Evolutionary conservation across 1,139 yeast genomes (phyloP), one percentile per base, ranked within the genome.

Genomic region (Yarrowia galli): DNA sequence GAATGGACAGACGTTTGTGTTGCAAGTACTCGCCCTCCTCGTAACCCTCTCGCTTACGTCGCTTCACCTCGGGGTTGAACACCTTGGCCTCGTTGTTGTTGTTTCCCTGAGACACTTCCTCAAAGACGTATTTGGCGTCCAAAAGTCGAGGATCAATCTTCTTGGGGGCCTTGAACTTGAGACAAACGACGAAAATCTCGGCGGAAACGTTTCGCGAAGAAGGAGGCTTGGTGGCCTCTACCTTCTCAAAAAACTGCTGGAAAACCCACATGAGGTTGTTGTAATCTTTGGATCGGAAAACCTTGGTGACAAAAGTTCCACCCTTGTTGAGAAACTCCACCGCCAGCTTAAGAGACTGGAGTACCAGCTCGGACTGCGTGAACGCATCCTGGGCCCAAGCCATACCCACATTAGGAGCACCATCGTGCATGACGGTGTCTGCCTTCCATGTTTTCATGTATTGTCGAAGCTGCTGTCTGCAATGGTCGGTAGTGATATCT

Each of bases 301-400:
- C 89, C 78, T 95, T 95, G 67, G 99, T 95, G 53, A 95, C 93
- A 78, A 95, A 95, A n/a, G 96, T 92, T 72, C 99, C 99, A 67
- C 97, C 97, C 16, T 90, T 90, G 38, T 85, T 83, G 75, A 96
- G 83, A 78, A 95, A 92, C 79, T 96, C 99, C n/a, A 89, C 97
- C 0, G 99, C 99, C 72, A 95, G 84, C 77, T 89, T 92, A 74
- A 96, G 83, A 42, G 98, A 97, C 81, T 92, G 97, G 73, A 95
- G 82, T 42, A 97, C 96, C 75, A 95, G 86, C 77, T 95, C 98
- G 23, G 98, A 92, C 81, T 95, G 99, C 2, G 98, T 92, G 80
- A 91, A 96, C 1, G 99, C 99, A 86, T 95, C 99, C 79, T 96
- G 99, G 38, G 91, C 95, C 99, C 99, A 96, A 28, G 97, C 97